Evolutionary conservation across 2,329 filamentous ascomycete species (phyloP).

Genomic region (Ceratocystis ficicola): DNA sequence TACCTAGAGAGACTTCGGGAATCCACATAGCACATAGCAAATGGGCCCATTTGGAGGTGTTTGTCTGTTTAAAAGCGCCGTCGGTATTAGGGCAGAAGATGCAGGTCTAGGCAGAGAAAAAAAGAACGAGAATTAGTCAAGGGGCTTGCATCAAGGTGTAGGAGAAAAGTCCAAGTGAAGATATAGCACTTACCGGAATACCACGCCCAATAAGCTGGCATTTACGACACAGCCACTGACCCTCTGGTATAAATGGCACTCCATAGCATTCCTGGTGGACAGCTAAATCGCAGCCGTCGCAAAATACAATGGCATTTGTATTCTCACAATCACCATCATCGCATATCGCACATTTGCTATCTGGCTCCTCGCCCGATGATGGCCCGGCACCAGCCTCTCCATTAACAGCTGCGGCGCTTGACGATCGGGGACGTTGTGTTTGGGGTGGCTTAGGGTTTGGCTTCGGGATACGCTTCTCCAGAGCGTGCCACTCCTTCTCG

Average conservation of each 20-base stretch:
- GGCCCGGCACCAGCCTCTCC: conserved; percentile 56
- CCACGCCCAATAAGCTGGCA: conserved; percentile 91
- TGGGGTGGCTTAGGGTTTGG: conserved; percentile 93
- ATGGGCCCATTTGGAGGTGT: conserved; percentile 92
- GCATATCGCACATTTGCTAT: conserved; percentile 94
- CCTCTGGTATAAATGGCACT: conserved; percentile 95
- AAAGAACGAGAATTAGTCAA: conserved; percentile 12
- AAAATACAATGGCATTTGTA: conserved; percentile 97
- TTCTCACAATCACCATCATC: conserved; percentile 99
- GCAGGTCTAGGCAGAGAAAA: conserved; percentile 50
- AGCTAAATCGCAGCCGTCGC: conserved; percentile 91
- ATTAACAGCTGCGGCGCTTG: conserved; percentile 88
- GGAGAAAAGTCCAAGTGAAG: neutral
- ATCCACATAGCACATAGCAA: conserved; percentile 97
- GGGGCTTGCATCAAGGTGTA: neutral
- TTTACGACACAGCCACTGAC: conserved; percentile 94
- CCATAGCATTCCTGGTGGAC: conserved; percentile 99
- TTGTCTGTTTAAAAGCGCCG: conserved; percentile 96
- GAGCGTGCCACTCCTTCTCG: conserved; percentile 93
- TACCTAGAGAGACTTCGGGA: conserved; percentile 87
- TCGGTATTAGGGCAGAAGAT: conserved; percentile 98
- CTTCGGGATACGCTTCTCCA: conserved; percentile 95
- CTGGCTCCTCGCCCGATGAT: conserved; percentile 66
- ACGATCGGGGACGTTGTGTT: conserved; percentile 82
- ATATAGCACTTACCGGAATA: conserved; percentile 51